Evolutionary conservation across 306 rosid genomes (phyloP).

Genomic region (Ormosia emarginata): DNA sequence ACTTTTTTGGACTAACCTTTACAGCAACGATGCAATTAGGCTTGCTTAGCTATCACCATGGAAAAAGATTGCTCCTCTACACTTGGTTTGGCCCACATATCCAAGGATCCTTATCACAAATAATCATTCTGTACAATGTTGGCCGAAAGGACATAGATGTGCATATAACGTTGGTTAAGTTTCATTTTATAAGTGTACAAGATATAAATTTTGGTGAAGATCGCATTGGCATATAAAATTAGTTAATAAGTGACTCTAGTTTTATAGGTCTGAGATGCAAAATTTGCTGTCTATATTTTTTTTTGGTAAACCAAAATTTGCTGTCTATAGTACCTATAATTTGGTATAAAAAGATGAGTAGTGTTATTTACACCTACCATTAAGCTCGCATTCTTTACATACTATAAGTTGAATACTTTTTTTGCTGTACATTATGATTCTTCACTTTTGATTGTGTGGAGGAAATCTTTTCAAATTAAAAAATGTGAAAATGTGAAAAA

Average conservation of each 20-base stretch:
- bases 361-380: not conserved
- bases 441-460: no score
- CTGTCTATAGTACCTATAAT: not conserved
- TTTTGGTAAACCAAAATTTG: no score
- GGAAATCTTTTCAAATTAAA: no score
- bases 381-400: not conserved
- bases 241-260: not conserved
- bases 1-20: not conserved
- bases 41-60: not conserved
- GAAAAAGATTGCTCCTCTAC: not conserved
- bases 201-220: not conserved
- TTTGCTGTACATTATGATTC: no score
- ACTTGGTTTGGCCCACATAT: not conserved
- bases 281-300: not conserved
- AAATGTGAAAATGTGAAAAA: no score
- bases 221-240: not conserved
- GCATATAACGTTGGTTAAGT: not conserved
- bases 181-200: not conserved
- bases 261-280: not conserved
- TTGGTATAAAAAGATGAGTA: not conserved
- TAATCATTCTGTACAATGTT: not conserved
- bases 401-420: not conserved
- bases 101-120: not conserved
- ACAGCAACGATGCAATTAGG: not conserved
- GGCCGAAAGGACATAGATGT: not conserved